phyloP scores from a whole-genome alignment of 1,139 yeast genomes.

The Candida tetrigidarum region DNA sequence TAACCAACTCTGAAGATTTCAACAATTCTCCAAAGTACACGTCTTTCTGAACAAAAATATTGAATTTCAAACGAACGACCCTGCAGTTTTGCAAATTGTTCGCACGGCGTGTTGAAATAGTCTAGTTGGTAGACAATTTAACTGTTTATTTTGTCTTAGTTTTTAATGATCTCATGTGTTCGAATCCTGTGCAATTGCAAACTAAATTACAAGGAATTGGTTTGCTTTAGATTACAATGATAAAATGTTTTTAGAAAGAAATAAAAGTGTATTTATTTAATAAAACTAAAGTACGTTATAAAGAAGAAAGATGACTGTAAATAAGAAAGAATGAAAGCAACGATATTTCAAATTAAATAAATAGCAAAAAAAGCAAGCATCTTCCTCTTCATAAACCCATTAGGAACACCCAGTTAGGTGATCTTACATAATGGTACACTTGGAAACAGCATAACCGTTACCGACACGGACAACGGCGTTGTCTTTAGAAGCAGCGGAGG shows the following conservation, averaged over 20 bases:
- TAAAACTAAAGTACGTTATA: background rate
- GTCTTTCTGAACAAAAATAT: background rate
- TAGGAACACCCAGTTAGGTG: too few species aligned
- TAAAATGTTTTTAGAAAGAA: background rate
- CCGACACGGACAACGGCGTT: background rate
- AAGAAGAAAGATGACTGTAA: background rate
- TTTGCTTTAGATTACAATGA: too few species aligned
- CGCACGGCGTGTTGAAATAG: background rate
- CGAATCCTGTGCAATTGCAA: too few species aligned
- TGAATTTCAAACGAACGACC: background rate
- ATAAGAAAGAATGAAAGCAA: background rate
- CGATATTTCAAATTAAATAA: background rate
- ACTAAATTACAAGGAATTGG: too few species aligned
- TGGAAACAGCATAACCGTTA: background rate
- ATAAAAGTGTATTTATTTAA: background rate
- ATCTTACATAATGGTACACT: background rate
- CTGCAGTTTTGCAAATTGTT: background rate
- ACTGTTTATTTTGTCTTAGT: too few species aligned
- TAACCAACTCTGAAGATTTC: too few species aligned
- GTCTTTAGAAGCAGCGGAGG: background rate
- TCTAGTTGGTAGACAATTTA: too few species aligned
- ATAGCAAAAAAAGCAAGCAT: background rate
- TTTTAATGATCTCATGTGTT: background rate
- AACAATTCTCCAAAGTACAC: background rate
- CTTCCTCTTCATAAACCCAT: background rate